A percentile compares a stretch with the other conserved stretches of the same genome.
Evolutionary conservation across 2,329 filamentous ascomycete species (phyloP).

Genomic region (Lanzia echinophila): DNA sequence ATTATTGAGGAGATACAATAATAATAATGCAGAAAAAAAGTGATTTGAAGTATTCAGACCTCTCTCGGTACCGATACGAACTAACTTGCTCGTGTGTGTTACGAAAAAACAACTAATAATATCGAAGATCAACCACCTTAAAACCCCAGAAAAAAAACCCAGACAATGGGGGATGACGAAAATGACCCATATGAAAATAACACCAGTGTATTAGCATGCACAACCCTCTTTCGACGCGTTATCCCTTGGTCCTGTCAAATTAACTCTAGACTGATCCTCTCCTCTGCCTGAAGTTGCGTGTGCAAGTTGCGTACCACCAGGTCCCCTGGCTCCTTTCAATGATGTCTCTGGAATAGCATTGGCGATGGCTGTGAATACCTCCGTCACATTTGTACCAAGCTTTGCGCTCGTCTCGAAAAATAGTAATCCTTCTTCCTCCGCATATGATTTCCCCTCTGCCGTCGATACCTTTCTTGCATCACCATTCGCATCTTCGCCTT

Average conservation of each 20-base stretch:
- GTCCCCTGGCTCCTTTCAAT: constrained; percentile 78
- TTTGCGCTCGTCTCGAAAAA: constrained; percentile 99
- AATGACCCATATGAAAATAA: constrained; percentile 13
- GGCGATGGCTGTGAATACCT: constrained; percentile 96
- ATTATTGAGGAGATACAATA: not conserved
- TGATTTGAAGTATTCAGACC: not conserved
- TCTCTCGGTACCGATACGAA: not conserved
- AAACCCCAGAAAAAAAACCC: constrained; percentile 17
- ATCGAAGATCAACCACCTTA: constrained; percentile 17
- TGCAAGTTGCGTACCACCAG: constrained; percentile 44
- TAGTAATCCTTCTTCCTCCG: constrained; percentile 85
- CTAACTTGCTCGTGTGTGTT: constrained; percentile 18
- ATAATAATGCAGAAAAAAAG: not conserved
- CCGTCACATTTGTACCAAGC: constrained; percentile 86
- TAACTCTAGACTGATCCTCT: constrained; percentile 70
- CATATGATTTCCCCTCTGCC: constrained; percentile 87
- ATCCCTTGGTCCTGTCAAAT: constrained; percentile 67
- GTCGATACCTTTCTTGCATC: constrained; percentile 84
- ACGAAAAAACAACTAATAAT: constrained; percentile 17
- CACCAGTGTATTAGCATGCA: constrained; percentile 56
- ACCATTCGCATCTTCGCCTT: constrained; percentile 55
- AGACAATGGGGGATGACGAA: constrained; percentile 11
- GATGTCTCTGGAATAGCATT: constrained; percentile 97
- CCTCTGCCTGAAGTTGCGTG: constrained; percentile 46
- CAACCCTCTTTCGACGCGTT: constrained; percentile 82